Base-by-base conservation (phyloP, 1,139 yeast genomes). In the Candida sojae region DNA sequence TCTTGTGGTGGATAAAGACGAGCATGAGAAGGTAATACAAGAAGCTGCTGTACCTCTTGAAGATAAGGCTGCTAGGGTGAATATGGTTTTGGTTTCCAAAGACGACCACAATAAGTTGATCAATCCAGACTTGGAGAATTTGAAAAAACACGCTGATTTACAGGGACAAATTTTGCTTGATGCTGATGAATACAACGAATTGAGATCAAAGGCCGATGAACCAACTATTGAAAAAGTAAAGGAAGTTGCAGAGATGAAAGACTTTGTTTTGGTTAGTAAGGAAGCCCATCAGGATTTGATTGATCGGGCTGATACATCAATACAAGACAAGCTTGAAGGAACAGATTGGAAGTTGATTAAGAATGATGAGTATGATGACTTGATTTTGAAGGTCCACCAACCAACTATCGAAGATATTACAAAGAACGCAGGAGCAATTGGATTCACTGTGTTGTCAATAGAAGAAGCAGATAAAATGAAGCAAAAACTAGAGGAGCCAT, bases 321-420 rank as follows among this genome's bases (percentile, higher is more conserved):
- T 65, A 26, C 70, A 70, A 43, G 63, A 59, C 4, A 65, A 56
- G 47, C 54, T 68, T 7, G 55, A 57, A 42, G 66, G 61, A n/a
- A 55, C 62, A 0, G 60, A 61, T 23, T 57, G 57, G 53, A 63
- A 60, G 50, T 42, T 70, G 6, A 44, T 71, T 2, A 48, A 57
- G 25, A 46, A 38, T 25, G 51, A 55, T 8, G 74, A 68, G 34
- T 70, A 70, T 48, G 72, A 72, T 44, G 63, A 62, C 11, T 59
- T 74, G 49, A 57, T 71, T 25, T 49, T 71, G 10, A 61, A 57
- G 42, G 75, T 74, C 6, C 69, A 70, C 46, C 69, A 70, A 54
- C 78, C 79, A 2, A 61, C 75, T 4, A 56, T 73, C 34, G 73
- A 68, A 6, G 57, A 57, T 28, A 61, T 75, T 17, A 57, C 56